Evolutionary conservation across 1,284 basidiomycete genomes (phyloP).

Genomic region (Chalciporus sp.): DNA sequence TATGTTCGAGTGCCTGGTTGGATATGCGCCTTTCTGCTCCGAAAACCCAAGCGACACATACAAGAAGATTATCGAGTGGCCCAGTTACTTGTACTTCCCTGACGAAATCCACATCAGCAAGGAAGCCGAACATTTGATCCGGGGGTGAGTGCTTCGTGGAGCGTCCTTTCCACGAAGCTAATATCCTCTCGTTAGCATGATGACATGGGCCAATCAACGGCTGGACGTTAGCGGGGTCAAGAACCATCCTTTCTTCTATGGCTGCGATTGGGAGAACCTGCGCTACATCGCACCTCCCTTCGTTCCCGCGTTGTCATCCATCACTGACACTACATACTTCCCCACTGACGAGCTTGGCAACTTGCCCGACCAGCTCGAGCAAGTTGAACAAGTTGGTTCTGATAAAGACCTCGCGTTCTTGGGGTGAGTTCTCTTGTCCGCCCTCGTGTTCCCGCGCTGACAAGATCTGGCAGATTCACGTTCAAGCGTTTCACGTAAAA

Average conservation of each 20-base stretch:
- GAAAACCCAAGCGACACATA: constrained; percentile 98
- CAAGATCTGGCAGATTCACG: constrained; percentile 58
- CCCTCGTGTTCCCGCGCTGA: constrained; percentile 8
- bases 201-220: constrained; percentile 83
- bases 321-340: constrained; percentile 97
- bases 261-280: constrained; percentile 92
- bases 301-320: constrained; percentile 88
- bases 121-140: constrained; percentile 92
- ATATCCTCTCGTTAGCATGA: constrained; percentile 53
- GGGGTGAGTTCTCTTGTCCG: constrained; percentile 55
- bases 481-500: constrained; percentile 75
- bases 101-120: constrained; percentile 94
- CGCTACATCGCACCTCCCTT: constrained; percentile 95
- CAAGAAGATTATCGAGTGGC: constrained; percentile 98
- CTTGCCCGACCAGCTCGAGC: constrained; percentile 73
- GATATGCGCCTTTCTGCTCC: constrained; percentile 97
- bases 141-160: constrained; percentile 52
- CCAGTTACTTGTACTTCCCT: constrained; percentile 88
- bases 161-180: constrained; percentile 3
- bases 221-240: constrained; percentile 89
- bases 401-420: constrained; percentile 94
- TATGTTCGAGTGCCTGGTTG: constrained; percentile 98
- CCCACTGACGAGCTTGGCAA: constrained; percentile 94
- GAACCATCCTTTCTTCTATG: constrained; percentile 94
- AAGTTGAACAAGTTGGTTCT: constrained; percentile 69